Base-by-base conservation (phyloP, 257 asterid species). In the Schizonepeta tenuifolia region DNA sequence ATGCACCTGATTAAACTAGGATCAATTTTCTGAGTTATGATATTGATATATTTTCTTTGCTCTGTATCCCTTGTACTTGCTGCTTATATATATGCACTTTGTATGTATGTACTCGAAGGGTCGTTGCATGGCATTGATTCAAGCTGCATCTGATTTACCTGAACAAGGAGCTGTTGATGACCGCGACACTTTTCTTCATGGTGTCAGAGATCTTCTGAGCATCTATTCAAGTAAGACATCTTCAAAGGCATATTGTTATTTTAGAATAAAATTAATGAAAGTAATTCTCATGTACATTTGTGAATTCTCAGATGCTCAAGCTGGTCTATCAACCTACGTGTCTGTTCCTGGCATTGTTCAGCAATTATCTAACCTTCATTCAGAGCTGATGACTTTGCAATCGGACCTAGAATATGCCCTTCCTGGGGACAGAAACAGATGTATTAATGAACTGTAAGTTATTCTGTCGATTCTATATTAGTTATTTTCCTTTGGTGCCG, bases 141-240 rank as follows among this genome's bases (percentile, higher is more conserved):
- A 85, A 83, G 97, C 99, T 76, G 90, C 95, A 71, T 86, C 96
- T 76, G 99, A 92, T 76, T 86, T 87, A 28, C 91, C 91, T 22
- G 99, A 94, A 83, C 99, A 94, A 83, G 99, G 98, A 67, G 99
- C 97, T 65, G 96, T 94, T 41, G 98, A 94, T 82, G 99, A 94
- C 70, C 92, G 97, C 41, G 99, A 94, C 84, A 86, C 95, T 71
- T 89, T 89, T 80, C 87, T 94, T 70, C 99, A 94, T 79, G 96
- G 99, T 59, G 90, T 94, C 70, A 84, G 99, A 82, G 99, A 94
- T 85, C 97, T 94, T 80, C 77, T 94, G 79, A 90, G 98, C 74
- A 86, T 94, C 81, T 92, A 94, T 79, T 91, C 99, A 82, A 94
- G 99, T 94, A 89, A 82, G 80, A 65, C 17, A 57, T 77, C 47